These are phyloP conservation scores for Aristolochia contorta DNA, from an alignment of 164 flowering plant species.

Conservation along the genomic window DNA sequence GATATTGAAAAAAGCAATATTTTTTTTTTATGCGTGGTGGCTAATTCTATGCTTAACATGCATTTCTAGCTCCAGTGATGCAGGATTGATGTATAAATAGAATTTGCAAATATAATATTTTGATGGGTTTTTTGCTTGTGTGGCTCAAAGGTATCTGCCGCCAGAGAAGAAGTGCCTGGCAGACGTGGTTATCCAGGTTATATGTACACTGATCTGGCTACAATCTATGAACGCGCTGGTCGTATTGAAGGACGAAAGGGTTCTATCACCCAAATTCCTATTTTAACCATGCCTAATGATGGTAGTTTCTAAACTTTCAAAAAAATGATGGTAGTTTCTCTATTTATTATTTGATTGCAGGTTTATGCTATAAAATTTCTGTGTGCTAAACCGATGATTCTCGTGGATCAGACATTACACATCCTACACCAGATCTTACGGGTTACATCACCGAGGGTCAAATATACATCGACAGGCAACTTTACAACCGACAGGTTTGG, in stretches of 20 bases:
- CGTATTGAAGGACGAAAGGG: conserved; percentile 96
- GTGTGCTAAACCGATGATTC: conserved; percentile 1
- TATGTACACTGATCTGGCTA: conserved; percentile 97
- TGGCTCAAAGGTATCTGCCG: conserved; percentile 86
- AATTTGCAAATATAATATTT: too few relatives aligned
- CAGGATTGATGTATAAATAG: too few relatives aligned
- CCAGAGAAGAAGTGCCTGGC: conserved; percentile 98
- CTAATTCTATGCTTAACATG: too few relatives aligned
- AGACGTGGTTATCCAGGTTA: conserved; percentile 99
- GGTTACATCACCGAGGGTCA: conserved; percentile 99
- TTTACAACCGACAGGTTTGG: conserved; percentile 77
- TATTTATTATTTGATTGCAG: neutral
- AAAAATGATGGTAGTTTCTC: conserved; percentile 72
- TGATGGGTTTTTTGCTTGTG: neutral
- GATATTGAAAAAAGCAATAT: too few relatives aligned
- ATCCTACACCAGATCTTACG: conserved; percentile 98
- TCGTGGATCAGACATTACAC: conserved; percentile 68
- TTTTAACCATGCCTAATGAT: conserved; percentile 96
- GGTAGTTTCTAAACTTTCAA: conserved; percentile 52
- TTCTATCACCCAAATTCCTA: conserved; percentile 96
- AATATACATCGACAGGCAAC: conserved; percentile 92
- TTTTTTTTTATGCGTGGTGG: too few relatives aligned
- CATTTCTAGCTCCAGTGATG: too few relatives aligned
- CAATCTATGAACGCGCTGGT: conserved; percentile 97
- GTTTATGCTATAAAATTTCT: neutral